Base-by-base conservation (phyloP, 2,329 filamentous ascomycete species). In the Nemania sp. region DNA sequence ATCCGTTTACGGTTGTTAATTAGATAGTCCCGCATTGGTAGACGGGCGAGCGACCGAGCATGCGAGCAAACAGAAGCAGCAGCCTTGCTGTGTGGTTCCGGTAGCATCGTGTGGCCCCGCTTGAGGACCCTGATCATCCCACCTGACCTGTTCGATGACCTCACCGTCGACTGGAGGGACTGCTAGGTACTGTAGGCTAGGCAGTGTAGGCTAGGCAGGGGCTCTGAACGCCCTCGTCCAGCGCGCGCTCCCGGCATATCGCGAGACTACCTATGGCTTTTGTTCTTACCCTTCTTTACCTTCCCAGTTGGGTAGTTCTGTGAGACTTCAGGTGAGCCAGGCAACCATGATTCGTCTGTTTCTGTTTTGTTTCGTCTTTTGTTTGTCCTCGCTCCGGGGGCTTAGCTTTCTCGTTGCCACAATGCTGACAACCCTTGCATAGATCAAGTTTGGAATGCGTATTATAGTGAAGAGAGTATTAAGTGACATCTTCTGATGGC, bases 111-210 rank as follows among this genome's bases (percentile, higher is more conserved):
- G 50, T 34, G 48, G 55, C 57, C 52, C 57, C 57, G 52, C 57
- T 58, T 53, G 45, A 56, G 55, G 52, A 58, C 57, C 57, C 57
- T 57, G 57, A 60, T 58, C 55, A 60, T 60, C 57, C 57, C 57
- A 60, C 57, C 57, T 60, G 57, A 60, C 54, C 55, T 56, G 36
- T 48, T 60, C 55, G 55, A 58, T 60, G 57, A 60, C 57, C 57
- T 60, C 57, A 58, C 55, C 52, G 48, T 55, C 52, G 34, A 43
- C 49, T 36, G 41, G n/a, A n/a, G n/a, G n/a, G 43, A 46, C 42
- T 52, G 48, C 40, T 28, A 36, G 44, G 44, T 33, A 42, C 30
- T 45, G 19, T n/a, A n/a, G n/a, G n/a, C n/a, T n/a, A n/a, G 28
- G 28, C 28, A 31, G 28, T 14, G 28, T 31, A 31, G 9, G 28